Percentiles rank a stretch among this genome's conserved stretches.
Evolutionary conservation across 2,329 filamentous ascomycete species (phyloP).

Genomic region (Fusarium euwallaceae): DNA sequence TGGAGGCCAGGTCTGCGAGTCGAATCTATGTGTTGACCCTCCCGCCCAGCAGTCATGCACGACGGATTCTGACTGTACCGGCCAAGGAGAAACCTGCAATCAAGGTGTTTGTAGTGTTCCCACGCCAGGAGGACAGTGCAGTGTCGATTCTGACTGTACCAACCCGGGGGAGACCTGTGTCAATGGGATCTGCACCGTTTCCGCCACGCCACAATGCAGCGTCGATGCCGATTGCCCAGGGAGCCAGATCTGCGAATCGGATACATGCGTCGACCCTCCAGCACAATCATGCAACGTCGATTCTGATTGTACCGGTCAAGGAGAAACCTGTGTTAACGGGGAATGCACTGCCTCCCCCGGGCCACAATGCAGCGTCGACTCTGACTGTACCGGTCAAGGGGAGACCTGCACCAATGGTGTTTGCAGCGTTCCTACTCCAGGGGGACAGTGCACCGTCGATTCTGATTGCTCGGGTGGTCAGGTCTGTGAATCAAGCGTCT

Average conservation of each 20-base stretch:
- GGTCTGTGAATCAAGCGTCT: not conserved
- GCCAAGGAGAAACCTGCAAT: constrained; percentile 11
- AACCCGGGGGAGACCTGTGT: constrained; percentile 12
- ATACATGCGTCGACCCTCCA: not conserved
- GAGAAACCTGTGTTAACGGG: too few relatives aligned
- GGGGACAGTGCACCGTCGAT: not conserved
- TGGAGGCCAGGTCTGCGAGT: not conserved
- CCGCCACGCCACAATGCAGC: not conserved
- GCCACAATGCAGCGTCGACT: too few relatives aligned
- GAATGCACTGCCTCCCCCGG: too few relatives aligned
- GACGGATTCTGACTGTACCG: constrained; percentile 9
- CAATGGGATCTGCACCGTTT: not conserved
- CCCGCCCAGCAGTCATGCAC: not conserved
- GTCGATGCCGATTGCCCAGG: not conserved
- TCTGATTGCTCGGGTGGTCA: not conserved
- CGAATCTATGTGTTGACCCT: not conserved
- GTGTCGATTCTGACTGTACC: constrained; percentile 12
- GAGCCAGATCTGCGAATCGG: not conserved
- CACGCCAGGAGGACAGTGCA: not conserved
- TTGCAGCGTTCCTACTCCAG: not conserved
- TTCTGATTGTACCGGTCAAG: too few relatives aligned
- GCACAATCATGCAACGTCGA: too few relatives aligned
- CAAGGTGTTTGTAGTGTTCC: not conserved
- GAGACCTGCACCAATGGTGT: constrained; percentile 1
- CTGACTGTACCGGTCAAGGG: too few relatives aligned